Evolutionary conservation across 371 early-diverging fungal genomes (phyloP), one percentile per base, ranked within the genome.

Genomic region (Mortierella sp.): DNA sequence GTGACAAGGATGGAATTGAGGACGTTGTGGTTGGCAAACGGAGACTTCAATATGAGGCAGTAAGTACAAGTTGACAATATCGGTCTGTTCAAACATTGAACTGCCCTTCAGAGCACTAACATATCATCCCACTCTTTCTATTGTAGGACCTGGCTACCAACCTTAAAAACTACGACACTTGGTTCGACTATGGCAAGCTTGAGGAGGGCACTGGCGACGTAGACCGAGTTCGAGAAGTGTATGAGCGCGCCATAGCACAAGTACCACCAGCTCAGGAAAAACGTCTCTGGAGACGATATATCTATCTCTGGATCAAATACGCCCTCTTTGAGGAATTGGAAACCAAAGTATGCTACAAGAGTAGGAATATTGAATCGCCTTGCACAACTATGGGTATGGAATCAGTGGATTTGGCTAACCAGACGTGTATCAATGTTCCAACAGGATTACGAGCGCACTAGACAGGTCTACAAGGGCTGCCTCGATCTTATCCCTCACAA

Each of bases 231-330:
- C 85, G 97, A n/a, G 96, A 97, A 49, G 88, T 96, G 1, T 99
- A 97, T 64, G 97, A 97, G 82, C 90, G 96, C 2, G 97, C 98
- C 6, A 94, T 98, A 69, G 94, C 95, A 2, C 91, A 95, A 63
- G 82, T 91, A 4, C 99, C 98, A 2, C 90, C 90, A 6, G 89
- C 89, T 3, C 81, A 86, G 21, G 98, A 97, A 60, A 99, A 99
- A 81, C 83, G 94, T 52, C 90, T 91, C 41, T 99, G 99, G 99
- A 79, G 96, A 67, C 85, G 98, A 21, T 99, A 98, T 71, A 94
- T 98, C 24, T 99, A 96, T 79, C 67, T 99, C n/a, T 99, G 99
- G 99, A 90, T 99, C 39, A 91, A 93, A 66, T 99, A 98, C 69
- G 98, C 97, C 0, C 85, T 96, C 10, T 99, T 91, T 80, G 98